Percentiles rank a stretch among this genome's conserved stretches.
phyloP scores from a whole-genome alignment of 208 protist species.

The Trypanosoma platydactyli region DNA sequence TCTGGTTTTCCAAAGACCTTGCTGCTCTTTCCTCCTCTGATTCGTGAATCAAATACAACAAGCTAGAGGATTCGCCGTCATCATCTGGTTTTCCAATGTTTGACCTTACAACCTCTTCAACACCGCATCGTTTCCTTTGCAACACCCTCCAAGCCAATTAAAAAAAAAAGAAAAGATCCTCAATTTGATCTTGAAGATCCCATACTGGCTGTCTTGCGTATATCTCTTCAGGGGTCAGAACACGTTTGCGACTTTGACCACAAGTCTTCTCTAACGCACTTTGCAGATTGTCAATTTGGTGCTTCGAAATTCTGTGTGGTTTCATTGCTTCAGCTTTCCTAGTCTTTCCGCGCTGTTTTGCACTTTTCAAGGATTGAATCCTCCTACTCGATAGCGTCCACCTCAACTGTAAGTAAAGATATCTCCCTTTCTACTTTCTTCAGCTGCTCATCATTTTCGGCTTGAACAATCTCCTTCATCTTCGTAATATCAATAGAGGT shows the following conservation, averaged over 20 bases:
- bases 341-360: not conserved
- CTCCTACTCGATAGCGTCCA: too few species aligned
- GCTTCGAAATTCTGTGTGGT: slow-evolving; percentile 5
- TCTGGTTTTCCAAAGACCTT: too few species aligned
- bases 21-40: too few species aligned
- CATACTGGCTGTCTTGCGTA: slow-evolving; percentile 5
- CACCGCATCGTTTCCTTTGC: slow-evolving; percentile 6
- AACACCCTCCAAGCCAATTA: slow-evolving; percentile 6
- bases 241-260: not conserved
- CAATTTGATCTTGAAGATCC: slow-evolving; percentile 25
- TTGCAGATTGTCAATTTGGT: slow-evolving; percentile 10
- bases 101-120: slow-evolving; percentile 5
- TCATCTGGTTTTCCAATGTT: slow-evolving; percentile 21
- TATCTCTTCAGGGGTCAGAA: slow-evolving; percentile 5
- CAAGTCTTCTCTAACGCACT: not conserved
- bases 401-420: too few species aligned
- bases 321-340: slow-evolving; percentile 19
- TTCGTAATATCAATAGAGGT: not conserved
- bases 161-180: slow-evolving; percentile 10
- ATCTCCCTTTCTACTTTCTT: too few species aligned
- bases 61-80: slow-evolving; percentile 2
- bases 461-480: too few species aligned
- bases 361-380: not conserved
- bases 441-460: too few species aligned
- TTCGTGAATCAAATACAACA: too few species aligned